phyloP scores from a whole-genome alignment of 148 eudicot species.

The Camellia granthamiana region DNA sequence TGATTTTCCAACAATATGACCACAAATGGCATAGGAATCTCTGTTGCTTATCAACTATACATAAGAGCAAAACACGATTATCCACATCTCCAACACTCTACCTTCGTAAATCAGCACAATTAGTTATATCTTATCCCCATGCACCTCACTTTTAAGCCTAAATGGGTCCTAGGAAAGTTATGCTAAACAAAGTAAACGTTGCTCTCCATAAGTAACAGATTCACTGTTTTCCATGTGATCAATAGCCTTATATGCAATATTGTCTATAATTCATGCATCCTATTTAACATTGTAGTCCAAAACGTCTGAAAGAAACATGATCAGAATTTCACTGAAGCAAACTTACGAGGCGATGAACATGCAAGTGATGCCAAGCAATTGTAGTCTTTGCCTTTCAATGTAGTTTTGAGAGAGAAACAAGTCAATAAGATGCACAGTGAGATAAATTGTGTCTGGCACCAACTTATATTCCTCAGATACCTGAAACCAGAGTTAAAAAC shows the following conservation, averaged over 20 bases:
- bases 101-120: neutral
- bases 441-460: constrained; percentile 79
- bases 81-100: neutral
- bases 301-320: neutral
- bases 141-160: neutral
- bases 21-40: neutral
- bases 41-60: neutral
- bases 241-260: neutral
- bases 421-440: constrained; percentile 73
- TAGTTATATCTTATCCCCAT: neutral
- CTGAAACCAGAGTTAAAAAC: constrained; percentile 28
- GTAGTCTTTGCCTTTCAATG: constrained; percentile 74
- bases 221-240: neutral
- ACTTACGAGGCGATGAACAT: constrained; percentile 95
- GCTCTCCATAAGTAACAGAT: neutral
- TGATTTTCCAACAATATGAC: neutral
- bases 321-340: neutral
- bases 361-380: constrained; percentile 84
- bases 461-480: constrained; percentile 83
- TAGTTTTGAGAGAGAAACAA: constrained; percentile 66
- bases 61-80: neutral
- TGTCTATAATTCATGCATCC: neutral
- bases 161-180: neutral
- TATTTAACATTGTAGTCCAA: constrained; percentile 10
- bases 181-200: neutral